Evolutionary conservation across 768 basidiomycete genomes (phyloP), one percentile per base, ranked within the genome.

Genomic region (Amanita pseudoporphyria): DNA sequence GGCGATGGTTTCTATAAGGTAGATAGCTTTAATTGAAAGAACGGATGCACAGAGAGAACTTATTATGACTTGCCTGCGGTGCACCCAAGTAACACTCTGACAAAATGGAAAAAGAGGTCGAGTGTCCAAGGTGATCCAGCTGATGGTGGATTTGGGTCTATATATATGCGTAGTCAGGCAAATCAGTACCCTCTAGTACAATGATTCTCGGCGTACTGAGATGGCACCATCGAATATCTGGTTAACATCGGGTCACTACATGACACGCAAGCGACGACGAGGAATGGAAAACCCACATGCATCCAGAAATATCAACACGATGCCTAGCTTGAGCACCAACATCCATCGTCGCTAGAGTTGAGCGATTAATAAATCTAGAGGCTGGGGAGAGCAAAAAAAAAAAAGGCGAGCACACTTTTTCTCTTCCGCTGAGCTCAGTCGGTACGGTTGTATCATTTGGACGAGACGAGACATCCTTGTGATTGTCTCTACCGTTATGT

Each of bases 161-260:
- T 3, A 42, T 3, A 42, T 9, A 37, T 45, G 14, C 47, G 21
- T 13, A 24, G 14, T 18, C 24, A 24, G 19, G 22, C 21, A 35
- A 43, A 16, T 3, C 18, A 48, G 7, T 9, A 26, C 40, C 10
- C 6, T 31, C 6, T 10, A 10, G 16, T 2, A 28, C 7, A 4
- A 9, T 26, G 26, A 6, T 6, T 37, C 26, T 19, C 47, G 55
- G 57, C 72, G 3, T 57, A 84, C 83, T 74, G 1, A 86, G 67
- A 54, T 86, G 77, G 30, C 80, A 79, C 84, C 85, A 90, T 55
- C 87, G 70, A 47, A 90, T 87, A 61, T 87, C 87, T 89, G 53
- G 31, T 28, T 28, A 7, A 28, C 26, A 28, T 1, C 41, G 30
- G 39, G 32, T 18, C 38, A 49, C 36, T 40, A 49, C 36, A 31